A percentile compares a stretch with the other conserved stretches of the same genome.
These are phyloP conservation scores for Colletotrichum sp. DNA, from an alignment of 2,329 filamentous ascomycete genomes.

Conservation along the genomic window DNA sequence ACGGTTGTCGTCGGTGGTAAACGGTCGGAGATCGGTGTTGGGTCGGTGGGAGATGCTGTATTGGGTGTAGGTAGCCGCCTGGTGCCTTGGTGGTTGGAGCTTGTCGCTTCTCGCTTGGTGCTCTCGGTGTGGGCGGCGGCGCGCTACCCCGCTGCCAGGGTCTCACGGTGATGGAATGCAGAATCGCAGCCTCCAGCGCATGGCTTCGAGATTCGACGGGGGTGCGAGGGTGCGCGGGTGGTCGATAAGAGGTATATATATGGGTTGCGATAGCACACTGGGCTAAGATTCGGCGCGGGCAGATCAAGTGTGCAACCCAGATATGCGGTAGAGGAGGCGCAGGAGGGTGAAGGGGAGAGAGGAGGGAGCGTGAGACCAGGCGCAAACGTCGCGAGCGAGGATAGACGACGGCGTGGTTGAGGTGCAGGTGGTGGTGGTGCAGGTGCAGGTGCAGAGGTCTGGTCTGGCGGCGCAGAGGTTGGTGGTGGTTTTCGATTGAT, in stretches of 20 bases:
- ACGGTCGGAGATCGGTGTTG: constrained; percentile 15
- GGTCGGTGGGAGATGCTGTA: constrained; percentile 12
- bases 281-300: not conserved
- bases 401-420: not conserved
- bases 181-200: constrained; percentile 17
- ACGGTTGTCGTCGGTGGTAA: not conserved
- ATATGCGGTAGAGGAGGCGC: not conserved
- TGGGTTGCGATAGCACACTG: not conserved
- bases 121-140: not conserved
- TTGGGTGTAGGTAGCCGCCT: constrained; percentile 14
- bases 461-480: not conserved
- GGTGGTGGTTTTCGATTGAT: not conserved
- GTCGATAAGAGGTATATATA: not conserved
- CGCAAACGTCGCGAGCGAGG: not conserved
- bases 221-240: not conserved
- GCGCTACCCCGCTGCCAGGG: constrained; percentile 22
- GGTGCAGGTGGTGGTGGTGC: not conserved
- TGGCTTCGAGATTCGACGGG: not conserved
- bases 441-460: not conserved
- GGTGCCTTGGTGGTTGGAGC: not conserved
- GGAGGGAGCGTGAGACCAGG: not conserved
- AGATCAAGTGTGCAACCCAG: not conserved
- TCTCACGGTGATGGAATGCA: constrained; percentile 21
- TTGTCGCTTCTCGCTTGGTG: not conserved
- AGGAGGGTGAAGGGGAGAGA: not conserved